These are phyloP conservation scores for Tanacetum coccineum DNA, from an alignment of 129 eudicot genomes.

Conservation along the genomic window DNA sequence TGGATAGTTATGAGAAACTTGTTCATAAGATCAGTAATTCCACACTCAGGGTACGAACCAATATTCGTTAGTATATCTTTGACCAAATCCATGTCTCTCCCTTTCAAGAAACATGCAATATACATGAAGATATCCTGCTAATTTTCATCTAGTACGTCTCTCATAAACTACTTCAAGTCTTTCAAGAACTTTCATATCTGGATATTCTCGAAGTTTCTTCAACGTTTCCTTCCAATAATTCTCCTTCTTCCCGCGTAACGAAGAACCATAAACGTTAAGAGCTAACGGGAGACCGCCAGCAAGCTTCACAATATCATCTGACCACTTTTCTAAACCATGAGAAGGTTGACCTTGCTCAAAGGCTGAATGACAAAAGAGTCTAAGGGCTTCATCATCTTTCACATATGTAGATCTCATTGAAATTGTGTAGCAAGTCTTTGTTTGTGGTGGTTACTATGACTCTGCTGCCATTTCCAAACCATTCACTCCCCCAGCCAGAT, in stretches of 20 bases:
- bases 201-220: not conserved
- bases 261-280: conserved; percentile 28
- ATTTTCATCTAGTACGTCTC: too few species aligned
- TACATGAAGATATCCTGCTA: conserved; percentile 16
- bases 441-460: conserved; percentile 22
- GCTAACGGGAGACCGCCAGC: conserved; percentile 30
- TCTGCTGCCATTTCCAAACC: conserved; percentile 23
- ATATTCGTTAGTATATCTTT: not conserved
- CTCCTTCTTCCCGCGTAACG: not conserved
- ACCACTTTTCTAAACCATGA: too few species aligned
- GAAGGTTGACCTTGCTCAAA: too few species aligned
- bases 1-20: conserved; percentile 15
- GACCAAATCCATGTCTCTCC: not conserved
- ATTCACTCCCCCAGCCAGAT: conserved; percentile 16
- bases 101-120: conserved; percentile 32
- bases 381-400: not conserved
- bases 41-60: not conserved
- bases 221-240: not conserved
- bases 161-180: conserved; percentile 3
- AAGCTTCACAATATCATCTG: not conserved
- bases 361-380: conserved; percentile 12
- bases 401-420: conserved; percentile 13
- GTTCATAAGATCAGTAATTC: not conserved
- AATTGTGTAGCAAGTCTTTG: not conserved
- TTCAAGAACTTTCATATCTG: not conserved